phyloP scores from a whole-genome alignment of 371 early-diverging fungal genomes.

The Amoeboaphelidium occidentale region DNA sequence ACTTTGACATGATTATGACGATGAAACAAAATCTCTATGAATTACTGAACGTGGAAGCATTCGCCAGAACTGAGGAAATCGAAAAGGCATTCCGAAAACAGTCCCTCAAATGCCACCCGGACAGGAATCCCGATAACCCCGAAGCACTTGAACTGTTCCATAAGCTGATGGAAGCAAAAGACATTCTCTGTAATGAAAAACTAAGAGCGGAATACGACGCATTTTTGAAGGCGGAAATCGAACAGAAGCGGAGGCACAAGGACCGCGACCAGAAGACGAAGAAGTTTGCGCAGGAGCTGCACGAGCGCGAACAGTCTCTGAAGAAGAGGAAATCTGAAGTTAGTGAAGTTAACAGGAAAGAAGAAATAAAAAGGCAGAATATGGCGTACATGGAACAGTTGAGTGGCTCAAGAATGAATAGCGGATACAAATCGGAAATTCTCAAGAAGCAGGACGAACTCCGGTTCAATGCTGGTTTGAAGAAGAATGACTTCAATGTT shows the following conservation, averaged over 20 bases:
- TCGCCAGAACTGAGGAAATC: neutral
- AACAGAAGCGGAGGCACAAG: neutral
- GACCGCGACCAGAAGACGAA: neutral
- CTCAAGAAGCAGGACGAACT: no score
- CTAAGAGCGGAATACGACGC: neutral
- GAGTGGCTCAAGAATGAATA: no score
- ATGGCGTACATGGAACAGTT: no score
- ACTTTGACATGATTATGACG: no score
- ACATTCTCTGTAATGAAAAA: neutral
- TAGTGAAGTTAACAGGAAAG: no score
- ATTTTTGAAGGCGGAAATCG: neutral
- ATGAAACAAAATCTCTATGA: no score
- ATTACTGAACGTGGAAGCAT: neutral
- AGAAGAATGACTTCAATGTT: no score
- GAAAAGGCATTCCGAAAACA: conserved; percentile 71
- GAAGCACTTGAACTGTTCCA: conserved; percentile 35
- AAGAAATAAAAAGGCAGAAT: no score
- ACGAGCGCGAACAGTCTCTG: neutral
- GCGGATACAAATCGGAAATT: no score
- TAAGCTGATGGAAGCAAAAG: conserved; percentile 49
- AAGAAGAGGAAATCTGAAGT: no score
- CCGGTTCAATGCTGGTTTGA: no score
- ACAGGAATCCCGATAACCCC: conserved; percentile 37
- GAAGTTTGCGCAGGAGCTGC: neutral
- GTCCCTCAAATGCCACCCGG: conserved; percentile 37